phyloP scores from a whole-genome alignment of 2,329 filamentous ascomycete species.

The Cytospora schulzeri region DNA sequence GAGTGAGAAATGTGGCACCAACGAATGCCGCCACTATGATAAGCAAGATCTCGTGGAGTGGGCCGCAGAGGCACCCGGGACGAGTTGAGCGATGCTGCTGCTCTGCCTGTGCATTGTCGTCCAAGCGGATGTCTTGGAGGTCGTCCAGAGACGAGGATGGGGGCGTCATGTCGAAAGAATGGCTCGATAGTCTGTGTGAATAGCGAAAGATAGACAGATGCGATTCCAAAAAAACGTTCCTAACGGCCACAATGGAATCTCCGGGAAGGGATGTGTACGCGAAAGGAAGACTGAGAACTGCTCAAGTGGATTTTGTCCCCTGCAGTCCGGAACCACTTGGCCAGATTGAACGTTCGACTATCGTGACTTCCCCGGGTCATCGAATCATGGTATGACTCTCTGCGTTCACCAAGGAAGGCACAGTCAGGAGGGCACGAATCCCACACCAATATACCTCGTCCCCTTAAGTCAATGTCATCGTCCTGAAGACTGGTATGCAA shows the following conservation, averaged over 20 bases:
- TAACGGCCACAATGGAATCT: not conserved
- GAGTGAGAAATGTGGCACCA: conserved; percentile 4
- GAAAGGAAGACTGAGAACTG: not conserved
- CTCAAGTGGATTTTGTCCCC: not conserved
- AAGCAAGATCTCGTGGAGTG: conserved; percentile 9
- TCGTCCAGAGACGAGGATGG: not conserved
- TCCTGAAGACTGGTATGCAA: not conserved
- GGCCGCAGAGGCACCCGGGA: not conserved
- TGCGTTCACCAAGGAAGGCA: not conserved
- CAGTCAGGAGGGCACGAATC: not conserved
- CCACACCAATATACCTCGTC: not conserved
- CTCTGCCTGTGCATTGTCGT: not conserved
- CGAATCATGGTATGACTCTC: no score
- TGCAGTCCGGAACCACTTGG: not conserved
- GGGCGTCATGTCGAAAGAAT: conserved; percentile 2
- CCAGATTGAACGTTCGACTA: not conserved
- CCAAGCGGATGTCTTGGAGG: conserved; percentile 9
- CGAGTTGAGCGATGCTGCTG: not conserved
- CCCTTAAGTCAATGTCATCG: not conserved
- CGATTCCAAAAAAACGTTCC: not conserved
- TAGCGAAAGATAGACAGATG: conserved; percentile 2
- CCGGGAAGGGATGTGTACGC: not conserved
- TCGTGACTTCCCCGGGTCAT: not conserved
- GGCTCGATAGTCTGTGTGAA: not conserved
- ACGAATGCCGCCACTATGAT: conserved; percentile 7